Evolutionary conservation across 192 early-diverging fungal species (phyloP), one percentile per base, ranked within the genome.

Genomic region (Coemansia biformis): DNA sequence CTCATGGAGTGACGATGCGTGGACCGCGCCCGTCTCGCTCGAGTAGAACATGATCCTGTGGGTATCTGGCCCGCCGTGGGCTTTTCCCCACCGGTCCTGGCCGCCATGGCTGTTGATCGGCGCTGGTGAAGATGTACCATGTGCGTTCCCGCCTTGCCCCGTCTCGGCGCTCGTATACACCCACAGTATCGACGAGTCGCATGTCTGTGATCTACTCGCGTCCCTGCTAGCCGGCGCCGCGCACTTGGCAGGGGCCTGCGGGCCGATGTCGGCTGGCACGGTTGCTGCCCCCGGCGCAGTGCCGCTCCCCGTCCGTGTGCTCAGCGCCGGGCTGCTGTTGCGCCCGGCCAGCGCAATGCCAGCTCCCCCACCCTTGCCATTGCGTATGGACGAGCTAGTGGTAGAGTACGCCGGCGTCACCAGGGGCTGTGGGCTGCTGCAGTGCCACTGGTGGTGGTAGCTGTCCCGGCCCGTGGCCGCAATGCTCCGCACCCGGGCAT

Each of bases 111-210:
- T 28, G 41, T n/a, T 23, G 8, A 9, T 10, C n/a, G n/a, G n/a
- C n/a, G n/a, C n/a, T n/a, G n/a, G n/a, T n/a, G n/a, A n/a, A n/a
- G n/a, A n/a, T n/a, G n/a, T n/a, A n/a, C n/a, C n/a, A n/a, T n/a
- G n/a, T n/a, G n/a, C n/a, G n/a, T n/a, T n/a, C n/a, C n/a, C n/a
- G n/a, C n/a, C n/a, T n/a, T n/a, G n/a, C n/a, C n/a, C n/a, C 31
- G 17, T 23, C 10, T 22, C 12, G 18, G 24, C 36, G 18, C 29
- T 31, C 41, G 33, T 52, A 21, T 59, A 35, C 67, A 71, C 63
- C 67, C 67, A 71, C 24, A 71, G 31, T 8, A 59, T 36, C 16
- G 67, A 71, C 40, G 67, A 71, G 18, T 71, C 67, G 31, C 51
- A 44, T 44, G 43, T 33, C 26, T 32, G 47, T n/a, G 32, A 40